Conservation (phyloP, 139 green algal species). For the Closterium sp. region DNA sequence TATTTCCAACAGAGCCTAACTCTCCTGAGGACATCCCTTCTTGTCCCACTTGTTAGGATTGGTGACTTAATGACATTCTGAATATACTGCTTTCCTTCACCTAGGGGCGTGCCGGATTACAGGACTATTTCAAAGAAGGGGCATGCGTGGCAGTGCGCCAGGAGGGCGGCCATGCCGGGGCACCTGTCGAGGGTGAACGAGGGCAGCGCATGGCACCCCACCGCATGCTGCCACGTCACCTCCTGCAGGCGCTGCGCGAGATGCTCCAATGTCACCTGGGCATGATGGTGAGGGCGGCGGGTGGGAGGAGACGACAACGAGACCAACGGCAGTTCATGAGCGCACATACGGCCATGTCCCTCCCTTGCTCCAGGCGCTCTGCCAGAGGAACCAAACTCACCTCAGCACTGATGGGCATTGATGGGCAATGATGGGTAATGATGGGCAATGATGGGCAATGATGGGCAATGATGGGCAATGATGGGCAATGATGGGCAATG, state of each 20-base stretch:
- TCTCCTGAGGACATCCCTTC: too few species aligned
- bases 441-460: not conserved
- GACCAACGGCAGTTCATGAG: not conserved
- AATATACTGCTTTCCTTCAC: too few species aligned
- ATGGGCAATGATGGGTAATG: too few species aligned
- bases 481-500: too few species aligned
- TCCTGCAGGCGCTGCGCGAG: not conserved
- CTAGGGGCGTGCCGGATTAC: too few species aligned
- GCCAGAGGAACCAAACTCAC: not conserved
- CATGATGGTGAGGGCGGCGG: too few species aligned
- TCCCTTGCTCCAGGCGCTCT: not conserved
- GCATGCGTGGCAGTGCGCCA: not conserved
- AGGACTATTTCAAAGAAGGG: not conserved
- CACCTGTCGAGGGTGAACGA: not conserved
- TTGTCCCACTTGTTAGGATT: too few species aligned
- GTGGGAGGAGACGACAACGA: not conserved
- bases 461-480: too few species aligned
- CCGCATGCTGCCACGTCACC: not conserved
- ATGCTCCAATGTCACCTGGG: not conserved
- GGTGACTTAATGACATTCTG: too few species aligned
- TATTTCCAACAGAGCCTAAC: too few species aligned
- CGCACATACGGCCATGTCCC: not conserved
- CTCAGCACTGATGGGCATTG: too few species aligned
- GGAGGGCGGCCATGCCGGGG: not conserved
- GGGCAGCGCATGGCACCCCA: not conserved